Evolutionary conservation across 768 basidiomycete species (phyloP), one percentile per base, ranked within the genome.

Genomic region (Rhodosporidiobolus sp.): DNA sequence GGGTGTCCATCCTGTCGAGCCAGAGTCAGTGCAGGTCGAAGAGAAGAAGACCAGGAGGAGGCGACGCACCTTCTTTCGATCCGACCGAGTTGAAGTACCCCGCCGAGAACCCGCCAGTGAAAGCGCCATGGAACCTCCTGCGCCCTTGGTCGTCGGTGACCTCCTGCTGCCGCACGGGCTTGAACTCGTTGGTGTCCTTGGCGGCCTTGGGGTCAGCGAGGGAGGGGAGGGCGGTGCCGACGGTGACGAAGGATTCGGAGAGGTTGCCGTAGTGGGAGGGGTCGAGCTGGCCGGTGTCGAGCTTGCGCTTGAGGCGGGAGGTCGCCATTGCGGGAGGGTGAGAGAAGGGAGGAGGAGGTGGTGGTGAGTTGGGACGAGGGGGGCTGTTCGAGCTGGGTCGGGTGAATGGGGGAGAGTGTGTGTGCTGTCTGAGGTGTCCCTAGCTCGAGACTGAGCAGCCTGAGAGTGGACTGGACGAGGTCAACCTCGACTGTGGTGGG

Each of bases 131-230:
- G n/a, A 99, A 83, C 67, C 96, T 84, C 75, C 92, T 60, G 65
- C 73, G 59, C 2, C 74, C 70, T 53, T 70, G 64, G 22, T 76
- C 74, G 30, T 73, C 72, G 12, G 35, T 46, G 32, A 76, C 72
- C 76, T 97, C 94, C 85, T 98, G 96, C 80, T 97, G 92, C 95
- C 96, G 98, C 65, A 96, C 81, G 0, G 96, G 95, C 35, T 97
- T 93, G 80, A 94, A 98, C 80, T 98, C 96, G 74, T 90, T 89
- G 11, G 86, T 88, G 80, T 98, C 96, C 79, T 88, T 92, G 38
- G 8, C 14, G 38, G 38, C 38, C 80, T 94, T 95, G 78, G 77
- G 71, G 58, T 80, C 80, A 2, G 94, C 91, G n/a, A 99, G 86
- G 4, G 94, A 89, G 2, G 95, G 95, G 5, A 97, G 82, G 4